Conservation (phyloP, 2,329 filamentous ascomycete species). For the Colletotrichum neosansevieriae region DNA sequence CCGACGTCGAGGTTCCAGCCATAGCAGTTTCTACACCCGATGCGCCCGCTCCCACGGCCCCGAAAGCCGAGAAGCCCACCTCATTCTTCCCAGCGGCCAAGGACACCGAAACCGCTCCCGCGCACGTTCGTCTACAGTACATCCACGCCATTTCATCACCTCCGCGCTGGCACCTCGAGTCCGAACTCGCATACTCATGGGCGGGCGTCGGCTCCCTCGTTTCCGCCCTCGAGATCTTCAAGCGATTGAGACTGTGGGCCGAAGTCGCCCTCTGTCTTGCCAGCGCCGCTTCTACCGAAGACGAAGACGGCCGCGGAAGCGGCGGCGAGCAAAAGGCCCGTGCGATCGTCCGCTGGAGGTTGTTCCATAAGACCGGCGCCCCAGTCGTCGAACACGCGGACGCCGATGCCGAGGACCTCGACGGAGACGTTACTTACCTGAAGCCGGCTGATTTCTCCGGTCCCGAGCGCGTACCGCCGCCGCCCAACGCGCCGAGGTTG, state of each 20-base stretch:
- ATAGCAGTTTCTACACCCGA: constrained; percentile 60
- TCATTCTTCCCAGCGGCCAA: constrained; percentile 86
- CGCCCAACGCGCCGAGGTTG: constrained; percentile 85
- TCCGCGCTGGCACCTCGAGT: constrained; percentile 92
- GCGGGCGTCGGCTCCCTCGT: constrained; percentile 86
- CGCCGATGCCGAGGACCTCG: constrained; percentile 58
- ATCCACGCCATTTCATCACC: constrained; percentile 87
- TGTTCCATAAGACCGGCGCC: constrained; percentile 75
- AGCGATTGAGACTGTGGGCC: constrained; percentile 91
- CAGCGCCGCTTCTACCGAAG: constrained; percentile 66
- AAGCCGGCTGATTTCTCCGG: constrained; percentile 68
- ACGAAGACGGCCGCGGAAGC: constrained; percentile 64
- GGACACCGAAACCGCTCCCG: constrained; percentile 80
- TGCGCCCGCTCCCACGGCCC: constrained; percentile 25
- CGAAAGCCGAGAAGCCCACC: constrained; percentile 64
- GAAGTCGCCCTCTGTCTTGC: constrained; percentile 94
- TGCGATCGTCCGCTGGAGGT: constrained; percentile 79
- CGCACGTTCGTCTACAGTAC: constrained; percentile 81
- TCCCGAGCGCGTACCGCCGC: constrained; percentile 75
- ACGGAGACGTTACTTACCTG: constrained; percentile 66
- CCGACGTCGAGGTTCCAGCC: constrained; percentile 53
- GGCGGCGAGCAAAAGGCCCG: constrained; percentile 84
- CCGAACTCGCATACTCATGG: constrained; percentile 94
- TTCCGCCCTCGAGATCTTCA: constrained; percentile 95
- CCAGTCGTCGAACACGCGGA: constrained; percentile 46